phyloP scores from a whole-genome alignment of 371 early-diverging fungal genomes.

The Actinomortierella ambigua region DNA sequence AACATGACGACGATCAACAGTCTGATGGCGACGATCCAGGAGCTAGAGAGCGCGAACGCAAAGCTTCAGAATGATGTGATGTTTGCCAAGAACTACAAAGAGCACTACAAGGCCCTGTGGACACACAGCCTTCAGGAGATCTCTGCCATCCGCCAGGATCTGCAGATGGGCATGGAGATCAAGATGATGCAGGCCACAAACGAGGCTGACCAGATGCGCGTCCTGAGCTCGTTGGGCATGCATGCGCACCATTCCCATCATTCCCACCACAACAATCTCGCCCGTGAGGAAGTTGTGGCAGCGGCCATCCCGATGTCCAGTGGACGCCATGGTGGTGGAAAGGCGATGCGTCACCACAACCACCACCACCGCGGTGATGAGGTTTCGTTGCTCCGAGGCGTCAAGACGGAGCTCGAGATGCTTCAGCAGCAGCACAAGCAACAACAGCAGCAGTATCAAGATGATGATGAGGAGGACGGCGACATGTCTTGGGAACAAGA shows the following conservation, averaged over 20 bases:
- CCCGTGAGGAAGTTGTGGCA: too few species aligned
- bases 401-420: slow-evolving; percentile 44
- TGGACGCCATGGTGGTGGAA: too few species aligned
- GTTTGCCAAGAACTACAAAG: slow-evolving; percentile 47
- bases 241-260: slow-evolving; percentile 20
- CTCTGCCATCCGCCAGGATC: slow-evolving; percentile 40
- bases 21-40: slow-evolving; percentile 35
- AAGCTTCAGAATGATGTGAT: slow-evolving; percentile 44
- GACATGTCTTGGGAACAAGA: slow-evolving; percentile 39
- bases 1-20: slow-evolving; percentile 24
- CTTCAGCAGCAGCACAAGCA: slow-evolving; percentile 36
- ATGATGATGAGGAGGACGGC: slow-evolving; percentile 16
- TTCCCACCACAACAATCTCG: too few species aligned
- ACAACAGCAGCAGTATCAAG: slow-evolving; percentile 6
- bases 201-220: slow-evolving; percentile 40
- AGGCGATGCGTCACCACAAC: too few species aligned
- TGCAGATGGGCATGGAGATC: slow-evolving; percentile 48
- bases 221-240: slow-evolving; percentile 24
- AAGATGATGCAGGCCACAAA: slow-evolving; percentile 47
- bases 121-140: slow-evolving; percentile 44
- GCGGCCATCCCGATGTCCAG: too few species aligned
- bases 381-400: slow-evolving; percentile 24
- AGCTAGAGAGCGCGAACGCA: slow-evolving; percentile 33
- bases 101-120: slow-evolving; percentile 45
- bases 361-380: slow-evolving; percentile 38